Conservation (phyloP, 1,284 basidiomycete species). For the Sanghuangporus weigelae region DNA sequence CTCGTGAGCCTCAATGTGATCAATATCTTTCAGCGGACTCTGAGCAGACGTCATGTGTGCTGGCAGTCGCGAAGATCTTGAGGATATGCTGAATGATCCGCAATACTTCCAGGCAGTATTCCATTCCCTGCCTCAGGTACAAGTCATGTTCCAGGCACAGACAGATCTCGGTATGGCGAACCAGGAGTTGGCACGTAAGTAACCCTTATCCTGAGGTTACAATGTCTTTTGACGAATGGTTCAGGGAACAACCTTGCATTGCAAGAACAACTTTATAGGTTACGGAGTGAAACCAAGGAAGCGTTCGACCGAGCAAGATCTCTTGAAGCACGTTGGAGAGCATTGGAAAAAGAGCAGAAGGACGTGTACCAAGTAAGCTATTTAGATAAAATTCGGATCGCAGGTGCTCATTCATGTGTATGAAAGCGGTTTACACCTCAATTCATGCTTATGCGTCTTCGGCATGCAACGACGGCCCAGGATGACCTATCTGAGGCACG, state of each 20-base stretch:
- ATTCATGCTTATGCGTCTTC: slow-evolving; percentile 80
- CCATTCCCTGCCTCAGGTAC: slow-evolving; percentile 70
- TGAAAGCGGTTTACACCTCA: slow-evolving; percentile 75
- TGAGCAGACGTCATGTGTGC: slow-evolving; percentile 8
- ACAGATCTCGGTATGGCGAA: slow-evolving; percentile 77
- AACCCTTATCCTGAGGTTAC: not conserved
- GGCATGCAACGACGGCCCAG: slow-evolving; percentile 82
- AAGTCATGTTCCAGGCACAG: slow-evolving; percentile 68
- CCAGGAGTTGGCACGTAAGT: slow-evolving; percentile 77
- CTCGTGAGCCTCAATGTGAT: slow-evolving; percentile 43
- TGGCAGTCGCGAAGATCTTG: slow-evolving; percentile 76
- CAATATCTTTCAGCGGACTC: not conserved
- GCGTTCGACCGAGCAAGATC: slow-evolving; percentile 81
- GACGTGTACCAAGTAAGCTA: slow-evolving; percentile 77
- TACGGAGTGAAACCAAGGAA: slow-evolving; percentile 76
- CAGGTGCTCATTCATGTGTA: not conserved
- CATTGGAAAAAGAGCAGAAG: slow-evolving; percentile 79
- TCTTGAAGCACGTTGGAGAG: slow-evolving; percentile 77
- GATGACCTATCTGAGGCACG: slow-evolving; percentile 84
- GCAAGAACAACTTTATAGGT: slow-evolving; percentile 65
- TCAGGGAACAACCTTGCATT: slow-evolving; percentile 70
- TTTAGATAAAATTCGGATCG: slow-evolving; percentile 1
- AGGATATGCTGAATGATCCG: slow-evolving; percentile 78
- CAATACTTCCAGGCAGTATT: slow-evolving; percentile 85
- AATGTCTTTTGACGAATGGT: not conserved